Base-by-base conservation (phyloP, 2,329 filamentous ascomycete species). In the Fusarium chaquense region DNA sequence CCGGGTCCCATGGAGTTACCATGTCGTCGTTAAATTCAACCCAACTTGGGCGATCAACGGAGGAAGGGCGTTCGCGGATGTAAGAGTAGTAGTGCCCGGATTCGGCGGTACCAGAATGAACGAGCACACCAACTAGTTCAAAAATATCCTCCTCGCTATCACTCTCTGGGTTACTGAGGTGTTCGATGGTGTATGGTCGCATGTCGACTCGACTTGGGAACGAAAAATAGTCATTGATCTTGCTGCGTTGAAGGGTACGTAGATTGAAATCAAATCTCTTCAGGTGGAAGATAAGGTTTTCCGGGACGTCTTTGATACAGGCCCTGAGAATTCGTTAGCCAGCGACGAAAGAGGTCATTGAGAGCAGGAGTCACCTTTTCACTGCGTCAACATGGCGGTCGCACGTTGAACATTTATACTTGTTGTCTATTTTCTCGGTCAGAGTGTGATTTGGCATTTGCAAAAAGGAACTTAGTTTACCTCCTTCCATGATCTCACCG, bases 81-180 rank as follows among this genome's bases (percentile, higher is more conserved):
- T 94, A 98, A 0, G 95, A 98, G 80, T 98, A 98, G 81, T 99
- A 99, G 78, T 99, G 96, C 0, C 96, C 96, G 30, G 93, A 95
- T 76, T 98, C 93, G 15, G 95, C 94, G 4, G 92, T 97, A 18
- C 96, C 96, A 16, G 92, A 91, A 77, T 99, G 96, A 3, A 99
- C 93, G 20, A 99, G 88, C 46, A 99, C 89, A 4, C 96, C 96
- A n/a, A 97, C 94, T 5, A 99, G 86, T 78, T 98, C 93, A 75
- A 98, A 99, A 1, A 92, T 79, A 78, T 99, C 96, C 40, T 90
- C 86, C 45, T 87, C 80, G 6, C 81, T 79, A 5, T 85, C 82
- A 5, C 83, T 78, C 2, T 84, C 81, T 5, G 88, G 84, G 59
- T 92, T 85, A 69, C 90, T 92, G 33, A 98, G 86, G 75, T 94